Conservation (phyloP, 2,329 filamentous ascomycete species). For the Cladorrhinum sp. region DNA sequence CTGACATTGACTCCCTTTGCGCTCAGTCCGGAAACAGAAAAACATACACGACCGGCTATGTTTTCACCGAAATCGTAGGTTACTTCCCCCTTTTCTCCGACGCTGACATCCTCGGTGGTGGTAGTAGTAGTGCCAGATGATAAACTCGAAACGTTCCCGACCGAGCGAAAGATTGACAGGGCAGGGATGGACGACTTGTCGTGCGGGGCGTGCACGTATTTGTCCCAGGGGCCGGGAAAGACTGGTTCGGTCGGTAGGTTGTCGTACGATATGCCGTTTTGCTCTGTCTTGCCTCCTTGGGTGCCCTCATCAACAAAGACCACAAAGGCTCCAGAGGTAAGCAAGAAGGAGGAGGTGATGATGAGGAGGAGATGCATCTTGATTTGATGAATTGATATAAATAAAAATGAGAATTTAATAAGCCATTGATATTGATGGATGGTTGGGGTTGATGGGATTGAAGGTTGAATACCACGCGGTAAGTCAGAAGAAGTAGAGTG, state of each 20-base stretch:
- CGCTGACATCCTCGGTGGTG: slow-evolving; percentile 19
- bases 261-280: background rate
- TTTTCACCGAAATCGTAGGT: slow-evolving; percentile 42
- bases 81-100: slow-evolving; percentile 34
- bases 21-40: slow-evolving; percentile 31
- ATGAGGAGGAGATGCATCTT: background rate
- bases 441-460: too few relatives aligned
- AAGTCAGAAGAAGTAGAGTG: too few relatives aligned
- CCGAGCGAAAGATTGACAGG: slow-evolving; percentile 32
- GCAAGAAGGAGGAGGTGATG: too few relatives aligned
- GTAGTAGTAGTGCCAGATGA: too few relatives aligned
- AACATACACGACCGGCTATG: slow-evolving; percentile 39
- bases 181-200: slow-evolving; percentile 37
- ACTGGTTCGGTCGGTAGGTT: slow-evolving; percentile 32
- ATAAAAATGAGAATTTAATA: too few relatives aligned
- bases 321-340: too few relatives aligned
- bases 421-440: too few relatives aligned
- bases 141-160: slow-evolving; percentile 36
- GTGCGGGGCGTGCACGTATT: slow-evolving; percentile 36
- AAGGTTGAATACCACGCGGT: too few relatives aligned
- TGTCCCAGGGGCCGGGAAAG: slow-evolving; percentile 41
- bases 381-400: too few relatives aligned
- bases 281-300: too few relatives aligned
- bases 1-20: slow-evolving; percentile 30
- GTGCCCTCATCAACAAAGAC: background rate